phyloP scores from a whole-genome alignment of 2,329 filamentous ascomycete genomes.

The Cordyceps sp. region DNA sequence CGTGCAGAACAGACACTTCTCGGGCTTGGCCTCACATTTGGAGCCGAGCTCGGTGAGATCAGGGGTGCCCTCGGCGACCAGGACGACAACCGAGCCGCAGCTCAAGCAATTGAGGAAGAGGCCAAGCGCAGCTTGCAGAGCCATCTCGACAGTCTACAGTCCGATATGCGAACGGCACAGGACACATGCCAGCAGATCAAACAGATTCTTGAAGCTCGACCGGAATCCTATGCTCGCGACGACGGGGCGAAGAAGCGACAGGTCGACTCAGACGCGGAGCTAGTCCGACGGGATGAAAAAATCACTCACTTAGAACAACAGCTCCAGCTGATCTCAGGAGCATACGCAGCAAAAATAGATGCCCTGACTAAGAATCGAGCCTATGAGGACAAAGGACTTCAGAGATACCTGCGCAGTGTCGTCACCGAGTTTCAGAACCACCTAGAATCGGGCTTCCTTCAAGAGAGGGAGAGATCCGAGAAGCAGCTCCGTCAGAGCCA shows the following conservation, averaged over 20 bases:
- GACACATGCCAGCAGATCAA: conserved; percentile 6
- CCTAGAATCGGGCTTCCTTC: conserved; percentile 9
- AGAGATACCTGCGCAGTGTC: conserved; percentile 6
- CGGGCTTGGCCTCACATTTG: neutral
- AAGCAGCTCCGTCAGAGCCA: conserved; percentile 4
- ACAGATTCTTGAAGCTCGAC: conserved; percentile 3
- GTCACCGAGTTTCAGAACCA: conserved; percentile 6
- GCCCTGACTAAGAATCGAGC: conserved; percentile 3
- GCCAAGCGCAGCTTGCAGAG: neutral
- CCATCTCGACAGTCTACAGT: neutral
- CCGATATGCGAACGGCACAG: conserved; percentile 2
- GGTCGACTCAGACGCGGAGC: conserved; percentile 5
- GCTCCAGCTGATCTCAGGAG: conserved; percentile 5
- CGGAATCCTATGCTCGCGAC: conserved; percentile 1
- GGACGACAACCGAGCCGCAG: neutral
- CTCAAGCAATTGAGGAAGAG: neutral
- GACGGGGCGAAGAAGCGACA: conserved; percentile 2
- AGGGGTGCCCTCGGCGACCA: neutral
- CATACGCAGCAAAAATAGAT: conserved; percentile 7
- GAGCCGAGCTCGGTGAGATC: neutral
- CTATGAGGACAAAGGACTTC: conserved; percentile 4
- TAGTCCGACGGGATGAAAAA: conserved; percentile 7
- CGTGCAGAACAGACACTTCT: neutral
- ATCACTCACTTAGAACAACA: conserved; percentile 8
- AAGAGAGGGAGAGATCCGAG: conserved; percentile 7